phyloP scores from a whole-genome alignment of 2,329 filamentous ascomycete genomes.

The Xylaria sp. region DNA sequence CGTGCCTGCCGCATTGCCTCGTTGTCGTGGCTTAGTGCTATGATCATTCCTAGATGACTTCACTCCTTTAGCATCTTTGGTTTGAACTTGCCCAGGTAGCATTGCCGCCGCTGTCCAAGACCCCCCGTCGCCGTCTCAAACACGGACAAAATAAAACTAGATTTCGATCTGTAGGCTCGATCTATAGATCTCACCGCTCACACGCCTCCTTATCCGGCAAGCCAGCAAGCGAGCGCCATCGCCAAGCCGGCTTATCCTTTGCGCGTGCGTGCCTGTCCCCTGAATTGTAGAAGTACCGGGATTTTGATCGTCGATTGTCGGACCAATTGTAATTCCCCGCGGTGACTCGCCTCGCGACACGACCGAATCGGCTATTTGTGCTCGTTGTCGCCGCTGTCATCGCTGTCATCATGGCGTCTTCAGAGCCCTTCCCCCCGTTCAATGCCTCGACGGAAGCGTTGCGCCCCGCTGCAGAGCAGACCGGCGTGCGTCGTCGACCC shows the following conservation, averaged over 20 bases:
- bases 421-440: conserved; percentile 68
- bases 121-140: conserved; percentile 5
- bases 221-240: neutral
- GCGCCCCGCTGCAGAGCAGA: conserved; percentile 53
- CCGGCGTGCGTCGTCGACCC: conserved; percentile 57
- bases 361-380: conserved; percentile 6
- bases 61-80: conserved; percentile 48
- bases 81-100: conserved; percentile 20
- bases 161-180: neutral
- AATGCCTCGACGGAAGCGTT: conserved; percentile 63
- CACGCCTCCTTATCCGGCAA: neutral
- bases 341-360: conserved; percentile 8
- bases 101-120: neutral
- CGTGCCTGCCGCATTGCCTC: conserved; percentile 9
- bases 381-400: neutral
- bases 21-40: conserved; percentile 25
- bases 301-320: neutral
- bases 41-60: conserved; percentile 44
- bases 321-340: conserved; percentile 4
- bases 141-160: neutral
- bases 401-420: conserved; percentile 54
- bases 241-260: neutral
- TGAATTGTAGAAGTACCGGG: neutral
- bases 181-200: neutral
- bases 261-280: neutral